Percentiles rank a stretch among this genome's conserved stretches.
phyloP scores from a whole-genome alignment of 139 green algal species.

The Pleodorina starrii region DNA sequence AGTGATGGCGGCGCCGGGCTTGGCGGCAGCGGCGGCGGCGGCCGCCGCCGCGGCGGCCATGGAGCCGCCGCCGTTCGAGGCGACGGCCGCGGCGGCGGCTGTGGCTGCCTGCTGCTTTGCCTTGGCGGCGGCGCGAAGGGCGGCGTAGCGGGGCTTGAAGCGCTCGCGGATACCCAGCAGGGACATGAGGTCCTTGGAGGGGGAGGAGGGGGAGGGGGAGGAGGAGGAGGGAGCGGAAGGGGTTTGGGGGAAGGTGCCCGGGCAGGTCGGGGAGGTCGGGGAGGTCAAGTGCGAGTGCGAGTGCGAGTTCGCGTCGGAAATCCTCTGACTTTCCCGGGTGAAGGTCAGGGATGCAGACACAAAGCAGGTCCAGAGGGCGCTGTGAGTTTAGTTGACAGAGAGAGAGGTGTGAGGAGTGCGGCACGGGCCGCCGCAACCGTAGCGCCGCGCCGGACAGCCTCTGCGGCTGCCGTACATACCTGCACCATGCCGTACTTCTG shows the following conservation, averaged over 20 bases:
- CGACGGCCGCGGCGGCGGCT: constrained; percentile 35
- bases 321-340: background rate
- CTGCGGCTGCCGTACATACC: background rate
- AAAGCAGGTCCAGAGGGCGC: background rate
- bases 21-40: background rate
- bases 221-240: background rate
- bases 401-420: background rate
- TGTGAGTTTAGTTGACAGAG: background rate
- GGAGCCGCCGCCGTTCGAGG: background rate
- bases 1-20: background rate
- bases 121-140: constrained; percentile 45
- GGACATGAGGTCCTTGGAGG: constrained; percentile 64
- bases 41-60: background rate
- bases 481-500: constrained; percentile 62
- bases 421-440: too few relatives aligned
- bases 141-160: constrained; percentile 64
- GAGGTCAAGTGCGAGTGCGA: too few relatives aligned
- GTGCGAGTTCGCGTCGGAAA: too few relatives aligned
- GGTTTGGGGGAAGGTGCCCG: background rate
- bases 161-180: constrained; percentile 53
- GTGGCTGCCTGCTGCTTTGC: constrained; percentile 25
- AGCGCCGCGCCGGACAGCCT: background rate
- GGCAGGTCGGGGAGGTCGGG: too few relatives aligned
- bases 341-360: background rate
- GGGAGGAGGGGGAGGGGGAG: background rate